Base-by-base conservation (phyloP, 306 rosid genomes). In the Citrullus amarus region DNA sequence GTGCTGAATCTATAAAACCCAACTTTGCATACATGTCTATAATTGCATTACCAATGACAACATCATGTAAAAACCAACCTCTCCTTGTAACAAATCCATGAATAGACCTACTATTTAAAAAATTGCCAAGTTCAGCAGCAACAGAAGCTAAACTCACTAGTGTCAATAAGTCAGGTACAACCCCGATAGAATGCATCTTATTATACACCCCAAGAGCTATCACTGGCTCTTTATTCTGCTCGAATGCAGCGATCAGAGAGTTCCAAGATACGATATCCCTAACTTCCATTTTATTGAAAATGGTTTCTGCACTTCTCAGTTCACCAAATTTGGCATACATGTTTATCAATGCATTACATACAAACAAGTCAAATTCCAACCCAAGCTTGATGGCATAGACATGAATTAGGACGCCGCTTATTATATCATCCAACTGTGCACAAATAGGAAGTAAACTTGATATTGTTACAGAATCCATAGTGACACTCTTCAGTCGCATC, bases 201-300 rank as follows among this genome's bases (percentile, higher is more conserved):
- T 60, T 65, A 50, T 70, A 87, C 56, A 81, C 77, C n/a, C 55
- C 87, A 53, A 87, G 84, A 12, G 88, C 90, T 58, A 56, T 38
- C 28, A 16, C 28, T 14, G 88, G 87, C 53, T 83, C 77, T 65
- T 81, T 71, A 56, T 87, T 85, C 84, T 87, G 88, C 83, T 85
- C 90, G 57, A 43, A 77, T 25, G 90, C 84, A 6, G 88, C 79
- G 77, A 87, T 77, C 50, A 87, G 75, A 22, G 90, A 87, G 72
- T 87, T 87, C 90, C 87, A 87, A 30, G 90, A 85, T n/a, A 87
- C 85, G 76, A 87, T 43, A 83, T 87, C 90, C 54, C 78, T 81
- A 38, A 72, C 53, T 38, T 72, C 15, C 88, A 87, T 85, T 46
- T 84, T 76, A 67, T 81, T 56, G 76, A 85, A 87, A 77, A 81